Percentiles rank a stretch among this genome's conserved stretches.
Evolutionary conservation across 106 monocot species (phyloP).

Genomic region (Amphibolis antarctica): DNA sequence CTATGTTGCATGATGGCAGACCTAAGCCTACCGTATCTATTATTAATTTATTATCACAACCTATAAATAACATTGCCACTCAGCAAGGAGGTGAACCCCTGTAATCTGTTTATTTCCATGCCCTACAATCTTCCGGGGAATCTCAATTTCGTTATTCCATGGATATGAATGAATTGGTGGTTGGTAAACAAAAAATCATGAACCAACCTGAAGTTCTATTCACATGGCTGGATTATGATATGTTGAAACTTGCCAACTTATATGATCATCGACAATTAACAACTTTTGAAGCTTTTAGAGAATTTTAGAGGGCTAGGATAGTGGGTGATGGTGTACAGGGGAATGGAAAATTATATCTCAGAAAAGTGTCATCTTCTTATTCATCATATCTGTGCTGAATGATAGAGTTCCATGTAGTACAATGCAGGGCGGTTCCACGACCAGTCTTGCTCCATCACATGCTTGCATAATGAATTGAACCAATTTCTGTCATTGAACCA

Average conservation of each 20-base stretch:
- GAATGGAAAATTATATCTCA: not conserved
- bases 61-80: not conserved
- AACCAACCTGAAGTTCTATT: no score
- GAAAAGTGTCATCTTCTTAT: not conserved
- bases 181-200: not conserved
- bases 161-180: not conserved
- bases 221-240: no score
- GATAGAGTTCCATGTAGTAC: slow-evolving; percentile 17
- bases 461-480: slow-evolving; percentile 18
- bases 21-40: no score
- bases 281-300: not conserved
- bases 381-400: slow-evolving; percentile 10
- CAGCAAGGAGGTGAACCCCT: not conserved
- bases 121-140: not conserved
- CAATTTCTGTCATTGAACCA: slow-evolving; percentile 23
- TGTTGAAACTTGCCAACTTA: no score
- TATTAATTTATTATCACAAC: not conserved
- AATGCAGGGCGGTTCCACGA: slow-evolving; percentile 32
- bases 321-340: not conserved
- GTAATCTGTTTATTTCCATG: not conserved
- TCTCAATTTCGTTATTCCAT: not conserved
- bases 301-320: not conserved
- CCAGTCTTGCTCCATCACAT: slow-evolving; percentile 34
- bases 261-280: no score
- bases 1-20: no score